Conservation (phyloP, 1,139 yeast genomes). For the Sugiyamaella sp. region DNA sequence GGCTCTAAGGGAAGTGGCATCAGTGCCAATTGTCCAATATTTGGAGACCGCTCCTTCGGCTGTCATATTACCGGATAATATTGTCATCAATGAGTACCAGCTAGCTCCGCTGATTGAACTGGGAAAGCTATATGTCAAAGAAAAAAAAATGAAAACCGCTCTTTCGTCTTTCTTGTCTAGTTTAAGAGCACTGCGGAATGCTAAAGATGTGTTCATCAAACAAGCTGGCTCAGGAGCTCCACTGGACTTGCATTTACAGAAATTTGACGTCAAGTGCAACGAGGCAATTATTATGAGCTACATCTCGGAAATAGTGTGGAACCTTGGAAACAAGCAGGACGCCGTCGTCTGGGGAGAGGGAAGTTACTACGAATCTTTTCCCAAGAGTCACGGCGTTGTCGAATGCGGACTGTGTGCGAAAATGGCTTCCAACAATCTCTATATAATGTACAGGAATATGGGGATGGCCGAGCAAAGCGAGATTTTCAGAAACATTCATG, state of each 20-base stretch:
- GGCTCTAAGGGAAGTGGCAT: constrained; percentile 51
- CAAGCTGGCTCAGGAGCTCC: constrained; percentile 5
- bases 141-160: constrained; percentile 35
- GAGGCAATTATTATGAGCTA: constrained; percentile 56
- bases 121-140: constrained; percentile 38
- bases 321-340: constrained; percentile 52
- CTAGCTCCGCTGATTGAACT: constrained; percentile 35
- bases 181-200: constrained; percentile 35
- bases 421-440: constrained; percentile 44
- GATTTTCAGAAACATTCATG: constrained; percentile 36
- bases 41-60: constrained; percentile 26
- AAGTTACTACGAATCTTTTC: constrained; percentile 45
- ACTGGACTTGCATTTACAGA: constrained; percentile 19
- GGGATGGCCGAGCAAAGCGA: constrained; percentile 41
- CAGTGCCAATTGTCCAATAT: constrained; percentile 20
- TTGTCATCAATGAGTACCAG: constrained; percentile 22
- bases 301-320: constrained; percentile 69
- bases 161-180: constrained; percentile 40
- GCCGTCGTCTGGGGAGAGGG: constrained; percentile 70
- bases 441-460: constrained; percentile 46
- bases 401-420: constrained; percentile 49
- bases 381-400: constrained; percentile 40
- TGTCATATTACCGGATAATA: constrained; percentile 17
- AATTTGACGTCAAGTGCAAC: constrained; percentile 30
- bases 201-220: constrained; percentile 15